Base-by-base conservation (phyloP, 768 basidiomycete genomes). In the Phanerodontia chrysosporium region DNA sequence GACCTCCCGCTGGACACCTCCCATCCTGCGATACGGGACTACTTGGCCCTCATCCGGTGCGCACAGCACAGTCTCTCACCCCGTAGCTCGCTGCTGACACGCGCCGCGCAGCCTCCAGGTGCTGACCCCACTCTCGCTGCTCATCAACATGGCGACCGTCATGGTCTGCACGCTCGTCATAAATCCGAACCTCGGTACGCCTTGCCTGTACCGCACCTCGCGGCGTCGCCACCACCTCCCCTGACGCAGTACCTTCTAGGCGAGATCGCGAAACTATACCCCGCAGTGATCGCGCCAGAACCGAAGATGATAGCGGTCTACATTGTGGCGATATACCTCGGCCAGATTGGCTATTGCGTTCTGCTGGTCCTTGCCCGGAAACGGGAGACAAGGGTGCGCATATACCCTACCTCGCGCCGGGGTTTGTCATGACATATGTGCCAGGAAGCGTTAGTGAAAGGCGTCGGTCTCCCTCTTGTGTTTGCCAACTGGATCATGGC, bases 291-390 rank as follows among this genome's bases (percentile, higher is more conserved):
- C 51, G 87, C 90, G 0, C 92, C 95, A 0, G 77, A 82, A 13
- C 76, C 79, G 0, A 69, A 70, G 0, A 73, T 85, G 59, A 81
- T 91, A 28, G 81, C 80, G 1, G 66, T 80, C 7, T 92, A 91
- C 67, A 75, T 89, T 12, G 67, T 81, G 0, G 74, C 78, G 1
- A 76, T 91, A 62, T 90, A 83, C 61, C 66, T 85, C 8, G 79
- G 79, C 0, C 86, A 90, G 72, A 78, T 97, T 49, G 93, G 90
- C 0, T 95, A 95, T 69, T 95, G 94, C 62, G 61, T 92, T 13
- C 73, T 94, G 18, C 80, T 98, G 3, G 82, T 93, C 1, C 64
- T 88, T 0, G 84, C 86, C 0, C 78, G 80, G 45, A 91, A 85
- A 61, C 77, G 83, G 0, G 91, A 93, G 68, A 96, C 94, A 4